Evolutionary conservation across 2,329 filamentous ascomycete species (phyloP), one percentile per base, ranked within the genome.

Genomic region (Cytospora chrysosperma): DNA sequence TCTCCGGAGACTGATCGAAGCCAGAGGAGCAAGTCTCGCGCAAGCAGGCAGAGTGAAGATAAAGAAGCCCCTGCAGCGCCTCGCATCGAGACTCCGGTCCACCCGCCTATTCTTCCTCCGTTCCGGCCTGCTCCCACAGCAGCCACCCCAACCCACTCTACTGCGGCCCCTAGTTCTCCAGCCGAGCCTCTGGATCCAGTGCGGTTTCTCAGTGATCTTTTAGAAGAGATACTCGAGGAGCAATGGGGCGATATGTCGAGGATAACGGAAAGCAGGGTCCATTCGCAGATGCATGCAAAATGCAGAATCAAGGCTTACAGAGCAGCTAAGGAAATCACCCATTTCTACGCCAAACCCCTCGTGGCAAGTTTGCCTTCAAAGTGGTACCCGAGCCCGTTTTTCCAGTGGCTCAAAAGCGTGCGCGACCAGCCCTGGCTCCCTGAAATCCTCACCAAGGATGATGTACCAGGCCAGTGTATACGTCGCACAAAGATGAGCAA

Each of bases 311-410:
- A 75, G 3, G 52, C 70, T 1, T 79, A 80, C 54, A 55, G 59
- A 4, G 69, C 66, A 0, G 71, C 75, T 3, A 62, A 72, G 43
- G 78, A 83, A 43, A 69, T 84, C 3, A 69, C 81, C 2, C 73
- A 77, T 15, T 83, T 81, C 65, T 79, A 81, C 59, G 75, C 80
- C 1, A 68, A 67, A 5, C 75, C 76, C 7, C 72, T 85, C 7
- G 66, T 80, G 1, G 60, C 70, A 2, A 66, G 65, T 4, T 70
- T 82, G 1, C 73, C 75, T 43, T 68, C 70, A 5, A 67, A 72
- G 24, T 81, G 77, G 68, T 67, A 69, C 4, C 61, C 63, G 0
- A 73, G 72, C 10, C 71, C 71, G 0, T 71, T 78, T 28, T 75
- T 72, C 37, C 15, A 62, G 1, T 80, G 73, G 71, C 70, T 83